Conservation (phyloP, 495 filamentous ascomycete genomes). For the Cercophora samala region DNA sequence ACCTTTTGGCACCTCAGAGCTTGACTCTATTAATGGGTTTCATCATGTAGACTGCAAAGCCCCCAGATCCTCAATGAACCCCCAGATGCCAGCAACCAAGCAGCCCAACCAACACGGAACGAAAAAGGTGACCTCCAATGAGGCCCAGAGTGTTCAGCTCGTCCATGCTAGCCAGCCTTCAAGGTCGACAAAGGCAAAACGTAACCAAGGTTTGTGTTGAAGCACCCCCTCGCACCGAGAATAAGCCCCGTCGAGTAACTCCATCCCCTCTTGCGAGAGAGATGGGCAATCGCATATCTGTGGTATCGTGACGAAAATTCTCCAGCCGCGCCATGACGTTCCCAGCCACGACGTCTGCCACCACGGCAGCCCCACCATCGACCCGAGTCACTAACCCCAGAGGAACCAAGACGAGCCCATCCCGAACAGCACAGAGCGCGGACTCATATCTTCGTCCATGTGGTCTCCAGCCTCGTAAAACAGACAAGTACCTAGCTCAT, state of each 20-base stretch:
- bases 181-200: not conserved
- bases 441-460: slow-evolving; percentile 87
- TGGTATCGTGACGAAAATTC: slow-evolving; percentile 83
- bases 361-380: slow-evolving; percentile 40
- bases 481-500: slow-evolving; percentile 9
- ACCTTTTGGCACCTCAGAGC: slow-evolving; percentile 66
- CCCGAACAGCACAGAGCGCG: slow-evolving; percentile 50
- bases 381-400: slow-evolving; percentile 36
- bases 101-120: slow-evolving; percentile 35
- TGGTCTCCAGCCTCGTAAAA: slow-evolving; percentile 43
- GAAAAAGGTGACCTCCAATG: slow-evolving; percentile 40
- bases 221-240: slow-evolving; percentile 92
- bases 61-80: slow-evolving; percentile 17
- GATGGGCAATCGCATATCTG: slow-evolving; percentile 97
- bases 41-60: slow-evolving; percentile 82
- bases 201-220: slow-evolving; percentile 24
- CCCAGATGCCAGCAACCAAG: slow-evolving; percentile 9
- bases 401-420: slow-evolving; percentile 36
- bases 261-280: slow-evolving; percentile 46
- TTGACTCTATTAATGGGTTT: slow-evolving; percentile 99
- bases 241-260: slow-evolving; percentile 99
- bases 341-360: slow-evolving; percentile 35
- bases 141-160: slow-evolving; percentile 45
- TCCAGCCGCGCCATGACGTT: slow-evolving; percentile 41
- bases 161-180: slow-evolving; percentile 26